Evolutionary conservation across 2,329 filamentous ascomycete species (phyloP).

Genomic region (Dothiorella sarmentorum): DNA sequence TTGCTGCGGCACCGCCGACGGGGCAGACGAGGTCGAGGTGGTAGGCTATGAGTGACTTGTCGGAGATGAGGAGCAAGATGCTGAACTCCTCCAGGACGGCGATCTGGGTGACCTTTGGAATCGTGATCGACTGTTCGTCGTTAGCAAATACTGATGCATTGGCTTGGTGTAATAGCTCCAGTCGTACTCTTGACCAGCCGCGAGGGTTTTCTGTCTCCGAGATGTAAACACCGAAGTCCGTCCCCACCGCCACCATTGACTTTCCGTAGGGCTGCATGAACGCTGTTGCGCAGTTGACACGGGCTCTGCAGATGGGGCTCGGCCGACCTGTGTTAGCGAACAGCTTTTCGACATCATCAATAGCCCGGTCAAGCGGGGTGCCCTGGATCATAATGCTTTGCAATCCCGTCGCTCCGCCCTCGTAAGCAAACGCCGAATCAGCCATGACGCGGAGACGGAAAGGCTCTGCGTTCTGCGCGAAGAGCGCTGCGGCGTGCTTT

Average conservation of each 20-base stretch:
- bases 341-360: conserved; percentile 78
- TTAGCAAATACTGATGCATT: conserved; percentile 7
- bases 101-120: conserved; percentile 79
- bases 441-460: conserved; percentile 90
- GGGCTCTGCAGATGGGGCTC: conserved; percentile 73
- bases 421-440: conserved; percentile 85
- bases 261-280: conserved; percentile 79
- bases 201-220: conserved; percentile 85
- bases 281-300: conserved; percentile 88
- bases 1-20: conserved; percentile 52
- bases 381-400: conserved; percentile 78
- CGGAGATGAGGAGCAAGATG: conserved; percentile 83
- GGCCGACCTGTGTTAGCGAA: conserved; percentile 66
- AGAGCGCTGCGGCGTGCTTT: conserved; percentile 80
- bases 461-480: conserved; percentile 90
- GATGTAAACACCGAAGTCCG: conserved; percentile 89
- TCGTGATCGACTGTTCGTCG: conserved; percentile 64
- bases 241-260: conserved; percentile 88
- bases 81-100: conserved; percentile 95
- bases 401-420: conserved; percentile 51
- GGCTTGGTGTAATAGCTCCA: background rate
- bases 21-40: conserved; percentile 80
- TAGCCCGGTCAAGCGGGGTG: conserved; percentile 86
- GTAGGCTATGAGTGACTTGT: conserved; percentile 88
- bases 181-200: conserved; percentile 79